Evolutionary conservation across 139 green algal genomes (phyloP).

Genomic region (Microglena sp.): DNA sequence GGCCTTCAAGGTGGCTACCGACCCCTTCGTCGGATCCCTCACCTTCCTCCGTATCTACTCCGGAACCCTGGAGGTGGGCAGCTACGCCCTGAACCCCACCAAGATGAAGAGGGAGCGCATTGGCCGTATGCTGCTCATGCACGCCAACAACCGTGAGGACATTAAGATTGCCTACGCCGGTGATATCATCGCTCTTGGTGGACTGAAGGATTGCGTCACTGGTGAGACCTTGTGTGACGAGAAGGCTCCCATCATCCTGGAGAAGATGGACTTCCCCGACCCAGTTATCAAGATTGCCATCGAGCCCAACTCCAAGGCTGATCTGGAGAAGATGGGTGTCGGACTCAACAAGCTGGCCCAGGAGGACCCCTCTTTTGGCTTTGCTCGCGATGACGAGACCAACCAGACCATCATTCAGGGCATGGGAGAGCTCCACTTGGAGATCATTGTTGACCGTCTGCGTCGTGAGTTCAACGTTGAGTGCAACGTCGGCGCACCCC

Average conservation of each 20-base stretch:
- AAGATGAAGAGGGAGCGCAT: conserved; percentile 98
- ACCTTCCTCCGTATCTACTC: conserved; percentile 96
- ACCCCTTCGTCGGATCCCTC: conserved; percentile 90
- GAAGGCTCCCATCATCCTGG: conserved; percentile 84
- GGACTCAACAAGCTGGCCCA: conserved; percentile 94
- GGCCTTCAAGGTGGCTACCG: conserved; percentile 99
- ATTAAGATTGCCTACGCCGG: conserved; percentile 80
- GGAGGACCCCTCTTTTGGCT: conserved; percentile 97
- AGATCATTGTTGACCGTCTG: conserved; percentile 97
- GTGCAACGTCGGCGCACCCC: conserved; percentile 78
- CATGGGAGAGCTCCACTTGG: conserved; percentile 99
- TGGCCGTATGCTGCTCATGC: conserved; percentile 95
- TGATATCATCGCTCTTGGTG: conserved; percentile 94
- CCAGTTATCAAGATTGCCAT: conserved; percentile 95
- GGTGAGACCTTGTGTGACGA: conserved; percentile 92
- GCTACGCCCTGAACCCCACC: conserved; percentile 81
- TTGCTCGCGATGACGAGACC: conserved; percentile 90
- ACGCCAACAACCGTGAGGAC: conserved; percentile 96
- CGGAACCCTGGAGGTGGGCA: conserved; percentile 58
- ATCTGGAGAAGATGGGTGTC: conserved; percentile 89
- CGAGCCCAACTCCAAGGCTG: conserved; percentile 95
- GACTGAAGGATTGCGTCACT: conserved; percentile 69
- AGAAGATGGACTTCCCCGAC: conserved; percentile 99
- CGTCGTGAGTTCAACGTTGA: conserved; percentile 96
- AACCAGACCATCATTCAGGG: conserved; percentile 94